Conservation (phyloP, 2,329 filamentous ascomycete genomes). For the Neopestalotiopsis sp. region DNA sequence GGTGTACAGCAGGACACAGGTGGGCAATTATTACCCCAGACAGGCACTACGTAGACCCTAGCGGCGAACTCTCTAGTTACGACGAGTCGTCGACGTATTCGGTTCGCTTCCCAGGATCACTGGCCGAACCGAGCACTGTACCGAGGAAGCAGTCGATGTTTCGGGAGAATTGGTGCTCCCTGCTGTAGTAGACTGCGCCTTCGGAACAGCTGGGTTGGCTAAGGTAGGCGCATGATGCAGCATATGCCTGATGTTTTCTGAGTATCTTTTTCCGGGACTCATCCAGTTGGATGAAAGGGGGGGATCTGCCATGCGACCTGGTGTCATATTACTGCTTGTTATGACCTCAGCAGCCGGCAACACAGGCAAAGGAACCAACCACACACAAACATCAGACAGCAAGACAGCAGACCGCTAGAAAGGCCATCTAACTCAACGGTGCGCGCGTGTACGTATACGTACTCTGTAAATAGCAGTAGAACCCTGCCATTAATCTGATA, state of each 20-base stretch:
- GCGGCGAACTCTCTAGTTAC: slow-evolving; percentile 4
- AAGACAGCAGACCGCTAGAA: background rate
- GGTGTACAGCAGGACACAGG: background rate
- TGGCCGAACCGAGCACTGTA: slow-evolving; percentile 9
- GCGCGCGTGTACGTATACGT: background rate
- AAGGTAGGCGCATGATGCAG: background rate
- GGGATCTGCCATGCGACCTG: slow-evolving; percentile 8
- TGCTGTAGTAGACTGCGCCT: background rate
- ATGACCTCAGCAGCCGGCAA: slow-evolving; percentile 7
- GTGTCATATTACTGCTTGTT: slow-evolving; percentile 8
- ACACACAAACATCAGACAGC: background rate
- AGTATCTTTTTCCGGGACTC: background rate
- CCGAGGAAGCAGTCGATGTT: background rate
- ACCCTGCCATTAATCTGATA: background rate
- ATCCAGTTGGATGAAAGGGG: background rate
- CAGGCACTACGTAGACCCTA: slow-evolving; percentile 17
- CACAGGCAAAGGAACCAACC: background rate
- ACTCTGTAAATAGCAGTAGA: too few relatives aligned
- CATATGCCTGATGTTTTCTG: background rate
- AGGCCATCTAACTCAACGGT: background rate
- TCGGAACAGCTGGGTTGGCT: background rate
- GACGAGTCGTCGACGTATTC: slow-evolving; percentile 10
- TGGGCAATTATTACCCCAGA: slow-evolving; percentile 12
- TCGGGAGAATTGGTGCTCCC: background rate
- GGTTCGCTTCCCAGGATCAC: slow-evolving; percentile 7